phyloP scores from a whole-genome alignment of 495 filamentous ascomycete species.

The Pyronema omphalodes region DNA sequence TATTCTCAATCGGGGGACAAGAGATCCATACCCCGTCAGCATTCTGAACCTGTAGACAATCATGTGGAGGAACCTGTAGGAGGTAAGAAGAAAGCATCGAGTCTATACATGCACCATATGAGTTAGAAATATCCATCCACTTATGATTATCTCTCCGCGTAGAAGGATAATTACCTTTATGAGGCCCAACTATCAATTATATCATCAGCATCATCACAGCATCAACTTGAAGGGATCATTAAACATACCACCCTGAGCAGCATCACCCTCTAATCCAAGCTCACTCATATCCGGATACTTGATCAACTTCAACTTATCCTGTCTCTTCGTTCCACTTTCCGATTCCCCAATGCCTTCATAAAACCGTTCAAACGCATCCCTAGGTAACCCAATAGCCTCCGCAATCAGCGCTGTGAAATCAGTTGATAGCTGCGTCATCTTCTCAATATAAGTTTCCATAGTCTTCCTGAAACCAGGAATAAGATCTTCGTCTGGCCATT shows the following conservation, averaged over 20 bases:
- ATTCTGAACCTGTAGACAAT: conserved; percentile 79
- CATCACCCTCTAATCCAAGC: conserved; percentile 1
- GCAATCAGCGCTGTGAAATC: conserved; percentile 70
- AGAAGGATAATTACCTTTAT: conserved; percentile 36
- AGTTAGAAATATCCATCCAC: neutral
- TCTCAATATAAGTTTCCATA: conserved; percentile 54
- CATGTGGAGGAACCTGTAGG: conserved; percentile 64
- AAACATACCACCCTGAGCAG: conserved; percentile 11
- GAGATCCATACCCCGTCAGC: conserved; percentile 66
- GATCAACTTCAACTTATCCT: conserved; percentile 86
- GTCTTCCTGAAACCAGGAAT: conserved; percentile 55
- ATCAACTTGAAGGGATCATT: neutral
- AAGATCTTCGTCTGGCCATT: conserved; percentile 58
- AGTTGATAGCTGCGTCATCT: conserved; percentile 51
- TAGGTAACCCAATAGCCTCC: conserved; percentile 60
- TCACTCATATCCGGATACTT: conserved; percentile 40
- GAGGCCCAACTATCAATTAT: conserved; percentile 36
- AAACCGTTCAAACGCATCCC: conserved; percentile 60
- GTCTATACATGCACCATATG: conserved; percentile 31
- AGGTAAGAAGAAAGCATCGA: conserved; percentile 74
- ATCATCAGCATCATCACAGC: neutral
- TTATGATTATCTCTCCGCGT: neutral
- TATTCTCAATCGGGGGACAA: conserved; percentile 41
- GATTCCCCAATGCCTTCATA: conserved; percentile 40
- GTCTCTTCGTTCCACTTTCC: conserved; percentile 33